phyloP scores from a whole-genome alignment of 352 stramenopile species.

The Pythium myriotylum region DNA sequence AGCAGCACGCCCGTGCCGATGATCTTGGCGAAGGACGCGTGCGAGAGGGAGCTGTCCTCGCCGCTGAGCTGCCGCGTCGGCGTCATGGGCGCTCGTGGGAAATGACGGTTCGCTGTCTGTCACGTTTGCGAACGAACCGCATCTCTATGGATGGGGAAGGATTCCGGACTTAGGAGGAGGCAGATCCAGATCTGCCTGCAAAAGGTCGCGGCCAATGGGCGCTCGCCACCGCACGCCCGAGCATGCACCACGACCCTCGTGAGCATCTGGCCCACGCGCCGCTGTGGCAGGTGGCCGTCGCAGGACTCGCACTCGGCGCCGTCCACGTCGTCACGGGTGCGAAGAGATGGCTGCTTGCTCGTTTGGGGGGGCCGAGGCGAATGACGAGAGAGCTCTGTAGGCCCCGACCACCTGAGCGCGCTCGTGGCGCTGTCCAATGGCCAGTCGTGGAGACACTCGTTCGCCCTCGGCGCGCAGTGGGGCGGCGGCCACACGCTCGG shows the following conservation, averaged over 20 bases:
- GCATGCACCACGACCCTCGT: neutral
- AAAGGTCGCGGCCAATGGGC: conserved; percentile 18
- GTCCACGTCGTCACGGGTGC: conserved; percentile 62
- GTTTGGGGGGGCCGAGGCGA: neutral
- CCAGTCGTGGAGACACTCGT: conserved; percentile 56
- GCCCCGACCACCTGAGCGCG: conserved; percentile 88
- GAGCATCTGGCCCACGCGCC: conserved; percentile 26
- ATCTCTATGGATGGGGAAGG: neutral
- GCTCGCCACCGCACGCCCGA: neutral
- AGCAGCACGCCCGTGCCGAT: conserved; percentile 50
- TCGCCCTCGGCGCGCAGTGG: conserved; percentile 86
- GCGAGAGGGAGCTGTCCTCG: conserved; percentile 29
- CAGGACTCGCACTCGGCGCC: conserved; percentile 45
- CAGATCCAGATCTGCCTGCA: neutral
- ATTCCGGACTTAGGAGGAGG: conserved; percentile 1
- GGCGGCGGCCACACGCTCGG: conserved; percentile 86
- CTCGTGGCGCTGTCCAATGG: conserved; percentile 83
- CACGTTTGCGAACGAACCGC: neutral
- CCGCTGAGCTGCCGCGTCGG: conserved; percentile 22
- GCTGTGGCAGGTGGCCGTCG: conserved; percentile 36
- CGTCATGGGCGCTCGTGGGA: no score
- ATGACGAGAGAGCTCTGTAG: conserved; percentile 22
- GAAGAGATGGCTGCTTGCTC: neutral
- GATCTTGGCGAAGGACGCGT: conserved; percentile 38
- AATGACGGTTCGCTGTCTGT: no score